Base-by-base conservation (phyloP, 371 early-diverging fungal species). In the Zancudomyces culisetae region DNA sequence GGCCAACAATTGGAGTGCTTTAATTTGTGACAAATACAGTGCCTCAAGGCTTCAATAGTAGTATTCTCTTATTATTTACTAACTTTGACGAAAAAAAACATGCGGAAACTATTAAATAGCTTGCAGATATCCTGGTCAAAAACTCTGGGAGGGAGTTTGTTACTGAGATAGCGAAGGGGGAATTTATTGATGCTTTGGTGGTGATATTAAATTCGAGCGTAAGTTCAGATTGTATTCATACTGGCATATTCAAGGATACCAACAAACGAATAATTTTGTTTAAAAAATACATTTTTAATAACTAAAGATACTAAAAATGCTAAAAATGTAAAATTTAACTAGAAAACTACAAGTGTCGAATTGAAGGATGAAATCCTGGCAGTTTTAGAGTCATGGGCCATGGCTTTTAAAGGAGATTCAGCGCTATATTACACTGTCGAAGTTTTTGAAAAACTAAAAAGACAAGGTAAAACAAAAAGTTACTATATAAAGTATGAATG, bases 91-190 rank as follows among this genome's bases (percentile, higher is more conserved):
- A n/a, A n/a, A n/a, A n/a, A n/a, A n/a, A n/a, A n/a, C n/a, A n/a
- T n/a, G n/a, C n/a, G n/a, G n/a, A n/a, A n/a, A n/a, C n/a, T n/a
- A 76, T 87, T 2, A 64, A 88, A 51, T 80, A 79, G 49, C 66
- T 93, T 35, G 70, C 82, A 0, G 96, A 95, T 63, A 78, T 81
- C 19, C 90, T 90, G 60, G 87, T 93, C 27, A 95, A 95, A 66
- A 95, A 95, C 62, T 81, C 85, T 24, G 96, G 96, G 0, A 64
- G 71, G 42, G 77, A 77, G 35, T 89, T 95, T 60, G 67, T 93
- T 35, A 72, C 75, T 8, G 91, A 93, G 57, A 64, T 94, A 21
- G 83, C 94, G 1, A 75, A 81, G 13, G 70, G 85, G 43, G 95
- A 90, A 29, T 94, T 91, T 63, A 73, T 89, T 56, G 92, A 94